These are phyloP conservation scores for Acacia confusa DNA, from an alignment of 306 rosid species.

Conservation along the genomic window DNA sequence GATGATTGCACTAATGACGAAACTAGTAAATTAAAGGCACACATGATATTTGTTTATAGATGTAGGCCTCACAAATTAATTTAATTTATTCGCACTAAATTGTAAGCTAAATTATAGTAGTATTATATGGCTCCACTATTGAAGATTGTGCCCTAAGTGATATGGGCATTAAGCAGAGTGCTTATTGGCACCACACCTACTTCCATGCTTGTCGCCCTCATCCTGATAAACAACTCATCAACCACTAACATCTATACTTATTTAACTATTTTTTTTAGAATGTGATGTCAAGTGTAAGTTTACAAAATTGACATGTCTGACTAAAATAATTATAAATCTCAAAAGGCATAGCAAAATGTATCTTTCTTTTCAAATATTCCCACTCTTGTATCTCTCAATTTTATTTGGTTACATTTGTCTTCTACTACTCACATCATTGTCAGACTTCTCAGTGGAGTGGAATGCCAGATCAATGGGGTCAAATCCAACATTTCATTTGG, in stretches of 20 bases:
- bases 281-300: conserved; percentile 68
- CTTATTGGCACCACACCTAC: conserved; percentile 51
- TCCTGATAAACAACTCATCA: conserved; percentile 50
- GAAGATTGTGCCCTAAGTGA: conserved; percentile 47
- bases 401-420: conserved; percentile 53
- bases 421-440: conserved; percentile 64
- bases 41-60: too few relatives aligned
- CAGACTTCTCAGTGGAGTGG: conserved; percentile 54
- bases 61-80: not conserved
- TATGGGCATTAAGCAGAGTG: conserved; percentile 51
- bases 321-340: conserved; percentile 34
- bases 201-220: conserved; percentile 42
- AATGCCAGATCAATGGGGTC: conserved; percentile 65
- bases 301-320: conserved; percentile 55
- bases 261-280: conserved; percentile 37
- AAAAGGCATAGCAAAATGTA: conserved; percentile 45
- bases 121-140: conserved; percentile 36
- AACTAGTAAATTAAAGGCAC: not conserved
- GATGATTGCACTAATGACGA: not conserved
- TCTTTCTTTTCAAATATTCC: conserved; percentile 37
- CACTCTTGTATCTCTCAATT: conserved; percentile 20
- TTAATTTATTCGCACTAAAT: not conserved
- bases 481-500: conserved; percentile 37
- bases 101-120: not conserved
- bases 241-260: conserved; percentile 41